Evolutionary conservation across 1,284 basidiomycete genomes (phyloP).

Genomic region (Anthracocystis panici-leucophaei): DNA sequence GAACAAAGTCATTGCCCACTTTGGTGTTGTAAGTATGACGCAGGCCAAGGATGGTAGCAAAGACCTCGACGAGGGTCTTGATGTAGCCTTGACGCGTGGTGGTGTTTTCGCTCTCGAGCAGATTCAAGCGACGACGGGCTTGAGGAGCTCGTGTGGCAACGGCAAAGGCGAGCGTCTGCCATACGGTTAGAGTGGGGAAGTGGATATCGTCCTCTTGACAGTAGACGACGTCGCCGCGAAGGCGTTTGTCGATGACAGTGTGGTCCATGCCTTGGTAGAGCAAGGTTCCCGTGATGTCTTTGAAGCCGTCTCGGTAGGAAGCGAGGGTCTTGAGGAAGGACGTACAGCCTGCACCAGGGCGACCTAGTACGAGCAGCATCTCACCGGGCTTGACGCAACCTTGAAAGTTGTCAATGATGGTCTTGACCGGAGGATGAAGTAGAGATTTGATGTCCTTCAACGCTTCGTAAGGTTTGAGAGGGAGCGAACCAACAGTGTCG

Average conservation of each 20-base stretch:
- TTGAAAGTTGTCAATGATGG: slow-evolving; percentile 55
- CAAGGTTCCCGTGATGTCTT: slow-evolving; percentile 52
- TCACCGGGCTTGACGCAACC: slow-evolving; percentile 65
- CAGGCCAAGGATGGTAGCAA: slow-evolving; percentile 61
- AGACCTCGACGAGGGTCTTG: slow-evolving; percentile 49
- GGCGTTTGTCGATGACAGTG: slow-evolving; percentile 52
- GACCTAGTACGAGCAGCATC: slow-evolving; percentile 65
- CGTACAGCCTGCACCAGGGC: slow-evolving; percentile 64
- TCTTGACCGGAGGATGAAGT: slow-evolving; percentile 54
- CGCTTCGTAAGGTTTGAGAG: slow-evolving; percentile 42
- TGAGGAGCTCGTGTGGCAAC: slow-evolving; percentile 59
- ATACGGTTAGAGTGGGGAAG: slow-evolving; percentile 59
- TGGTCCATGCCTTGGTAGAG: slow-evolving; percentile 57
- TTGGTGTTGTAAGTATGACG: slow-evolving; percentile 64
- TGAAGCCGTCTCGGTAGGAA: slow-evolving; percentile 63
- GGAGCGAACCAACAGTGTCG: slow-evolving; percentile 44
- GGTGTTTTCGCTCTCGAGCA: slow-evolving; percentile 26
- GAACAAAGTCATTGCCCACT: slow-evolving; percentile 68
- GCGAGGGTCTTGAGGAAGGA: slow-evolving; percentile 62
- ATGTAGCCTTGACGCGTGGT: slow-evolving; percentile 42
- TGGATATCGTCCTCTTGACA: slow-evolving; percentile 56
- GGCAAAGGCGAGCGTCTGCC: slow-evolving; percentile 59
- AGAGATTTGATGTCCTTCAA: slow-evolving; percentile 31
- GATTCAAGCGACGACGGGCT: slow-evolving; percentile 40
- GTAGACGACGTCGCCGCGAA: slow-evolving; percentile 60